Evolutionary conservation across 352 stramenopile species (phyloP).

Genomic region (Globisporangium nunn): DNA sequence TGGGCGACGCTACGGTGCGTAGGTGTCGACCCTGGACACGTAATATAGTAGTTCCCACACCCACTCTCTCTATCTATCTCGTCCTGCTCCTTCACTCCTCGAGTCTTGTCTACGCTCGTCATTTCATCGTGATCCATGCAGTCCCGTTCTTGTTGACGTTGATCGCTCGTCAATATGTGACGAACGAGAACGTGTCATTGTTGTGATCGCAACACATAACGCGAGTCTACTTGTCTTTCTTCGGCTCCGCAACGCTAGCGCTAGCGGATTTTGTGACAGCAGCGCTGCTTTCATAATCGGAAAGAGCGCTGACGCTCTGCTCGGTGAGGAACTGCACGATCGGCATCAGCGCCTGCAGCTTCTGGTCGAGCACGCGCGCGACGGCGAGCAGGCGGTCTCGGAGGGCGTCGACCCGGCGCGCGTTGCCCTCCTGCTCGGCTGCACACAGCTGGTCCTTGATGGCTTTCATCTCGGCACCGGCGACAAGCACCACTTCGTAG

Average conservation of each 20-base stretch:
- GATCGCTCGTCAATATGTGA: too few relatives aligned
- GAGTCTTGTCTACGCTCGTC: too few relatives aligned
- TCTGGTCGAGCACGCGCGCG: conserved; percentile 43
- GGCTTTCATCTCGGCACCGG: conserved; percentile 51
- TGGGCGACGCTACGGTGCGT: conserved; percentile 88
- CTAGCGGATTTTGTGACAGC: background rate
- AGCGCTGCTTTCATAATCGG: too few relatives aligned
- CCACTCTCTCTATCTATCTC: background rate
- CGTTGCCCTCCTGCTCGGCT: conserved; percentile 37
- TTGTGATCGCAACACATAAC: too few relatives aligned
- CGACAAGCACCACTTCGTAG: conserved; percentile 59
- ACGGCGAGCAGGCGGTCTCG: conserved; percentile 49
- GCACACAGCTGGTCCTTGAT: conserved; percentile 44
- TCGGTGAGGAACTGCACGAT: conserved; percentile 52
- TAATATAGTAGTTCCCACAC: conserved; percentile 26
- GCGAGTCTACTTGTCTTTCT: conserved; percentile 38
- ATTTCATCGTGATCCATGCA: background rate
- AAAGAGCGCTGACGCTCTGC: conserved; percentile 28
- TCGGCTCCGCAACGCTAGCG: conserved; percentile 14
- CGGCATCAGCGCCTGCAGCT: conserved; percentile 46
- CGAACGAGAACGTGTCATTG: too few relatives aligned
- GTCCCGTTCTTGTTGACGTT: background rate
- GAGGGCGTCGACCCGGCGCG: conserved; percentile 36
- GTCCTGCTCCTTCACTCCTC: too few relatives aligned
- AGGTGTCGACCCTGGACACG: conserved; percentile 72